A percentile compares a stretch with the other conserved stretches of the same genome.
These are phyloP conservation scores for Desmodesmus armatus DNA, from an alignment of 139 green algal species.

Conservation along the genomic window DNA sequence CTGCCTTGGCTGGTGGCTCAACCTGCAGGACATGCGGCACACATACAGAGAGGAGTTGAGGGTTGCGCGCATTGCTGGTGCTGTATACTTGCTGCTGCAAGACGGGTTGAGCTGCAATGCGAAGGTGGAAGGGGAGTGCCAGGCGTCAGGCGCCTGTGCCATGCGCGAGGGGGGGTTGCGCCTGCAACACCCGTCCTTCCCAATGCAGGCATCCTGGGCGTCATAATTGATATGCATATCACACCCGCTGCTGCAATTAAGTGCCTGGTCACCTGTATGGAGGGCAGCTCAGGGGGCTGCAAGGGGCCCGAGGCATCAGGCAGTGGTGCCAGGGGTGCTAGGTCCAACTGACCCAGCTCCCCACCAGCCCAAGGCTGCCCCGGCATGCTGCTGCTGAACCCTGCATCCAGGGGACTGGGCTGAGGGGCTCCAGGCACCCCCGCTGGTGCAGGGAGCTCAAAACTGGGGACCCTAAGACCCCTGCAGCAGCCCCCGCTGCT, in stretches of 20 bases:
- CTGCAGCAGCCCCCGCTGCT: constrained; percentile 13
- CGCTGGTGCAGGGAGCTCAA: background rate
- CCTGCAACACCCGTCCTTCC: no score
- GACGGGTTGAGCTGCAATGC: no score
- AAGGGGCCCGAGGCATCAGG: background rate
- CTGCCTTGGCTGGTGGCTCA: constrained; percentile 38
- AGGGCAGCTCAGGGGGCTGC: background rate
- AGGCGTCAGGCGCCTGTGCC: no score
- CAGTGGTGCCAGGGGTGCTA: constrained; percentile 15
- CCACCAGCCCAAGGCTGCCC: constrained; percentile 1
- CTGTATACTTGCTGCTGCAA: no score
- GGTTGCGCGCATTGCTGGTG: no score
- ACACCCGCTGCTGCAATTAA: background rate
- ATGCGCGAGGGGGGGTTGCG: no score
- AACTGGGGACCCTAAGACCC: background rate
- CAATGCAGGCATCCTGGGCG: no score
- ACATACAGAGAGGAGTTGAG: no score
- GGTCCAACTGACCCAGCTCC: constrained; percentile 32
- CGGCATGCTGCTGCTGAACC: constrained; percentile 26
- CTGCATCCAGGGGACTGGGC: constrained; percentile 42
- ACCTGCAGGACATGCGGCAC: constrained; percentile 25
- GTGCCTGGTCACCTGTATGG: constrained; percentile 36
- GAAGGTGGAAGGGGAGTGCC: no score
- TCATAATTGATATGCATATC: no score
- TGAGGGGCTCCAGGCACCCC: constrained; percentile 40